Evolutionary conservation across 2,329 filamentous ascomycete species (phyloP).

Genomic region (Ceratocystis albifundus): DNA sequence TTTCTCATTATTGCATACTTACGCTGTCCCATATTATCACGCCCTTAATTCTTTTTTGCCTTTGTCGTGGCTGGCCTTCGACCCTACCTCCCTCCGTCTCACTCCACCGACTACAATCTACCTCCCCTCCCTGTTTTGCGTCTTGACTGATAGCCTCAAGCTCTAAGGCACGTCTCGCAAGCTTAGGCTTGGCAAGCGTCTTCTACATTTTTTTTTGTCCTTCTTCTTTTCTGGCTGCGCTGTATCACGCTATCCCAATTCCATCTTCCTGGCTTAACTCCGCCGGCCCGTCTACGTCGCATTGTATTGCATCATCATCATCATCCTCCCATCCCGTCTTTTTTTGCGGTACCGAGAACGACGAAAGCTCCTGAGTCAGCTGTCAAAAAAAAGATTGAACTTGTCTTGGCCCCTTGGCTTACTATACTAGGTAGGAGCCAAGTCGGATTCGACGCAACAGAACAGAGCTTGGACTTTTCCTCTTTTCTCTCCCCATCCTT

Average conservation of each 20-base stretch:
- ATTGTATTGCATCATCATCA: too few relatives aligned
- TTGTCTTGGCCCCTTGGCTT: slow-evolving; percentile 9
- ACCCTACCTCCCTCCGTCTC: neutral
- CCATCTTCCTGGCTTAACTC: neutral
- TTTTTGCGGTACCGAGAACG: slow-evolving; percentile 3
- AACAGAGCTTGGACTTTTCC: neutral
- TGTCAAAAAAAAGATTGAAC: neutral
- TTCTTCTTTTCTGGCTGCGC: neutral
- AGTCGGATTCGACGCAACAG: slow-evolving; percentile 1
- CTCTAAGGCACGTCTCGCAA: neutral
- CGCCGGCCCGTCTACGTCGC: neutral
- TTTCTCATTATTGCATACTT: neutral
- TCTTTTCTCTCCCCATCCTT: neutral
- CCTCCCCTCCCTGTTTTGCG: neutral
- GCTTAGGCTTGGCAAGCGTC: neutral
- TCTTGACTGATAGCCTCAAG: neutral
- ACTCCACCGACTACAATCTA: neutral
- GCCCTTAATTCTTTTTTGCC: neutral
- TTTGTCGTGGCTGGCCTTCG: slow-evolving; percentile 4
- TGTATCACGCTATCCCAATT: neutral
- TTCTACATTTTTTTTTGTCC: neutral
- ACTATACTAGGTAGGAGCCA: neutral
- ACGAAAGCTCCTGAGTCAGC: neutral
- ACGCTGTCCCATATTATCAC: neutral
- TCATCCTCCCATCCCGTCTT: neutral